A percentile compares a stretch with the other conserved stretches of the same genome.
These are phyloP conservation scores for Fulvia fulva DNA, from an alignment of 2,329 filamentous ascomycete species.

Conservation along the genomic window DNA sequence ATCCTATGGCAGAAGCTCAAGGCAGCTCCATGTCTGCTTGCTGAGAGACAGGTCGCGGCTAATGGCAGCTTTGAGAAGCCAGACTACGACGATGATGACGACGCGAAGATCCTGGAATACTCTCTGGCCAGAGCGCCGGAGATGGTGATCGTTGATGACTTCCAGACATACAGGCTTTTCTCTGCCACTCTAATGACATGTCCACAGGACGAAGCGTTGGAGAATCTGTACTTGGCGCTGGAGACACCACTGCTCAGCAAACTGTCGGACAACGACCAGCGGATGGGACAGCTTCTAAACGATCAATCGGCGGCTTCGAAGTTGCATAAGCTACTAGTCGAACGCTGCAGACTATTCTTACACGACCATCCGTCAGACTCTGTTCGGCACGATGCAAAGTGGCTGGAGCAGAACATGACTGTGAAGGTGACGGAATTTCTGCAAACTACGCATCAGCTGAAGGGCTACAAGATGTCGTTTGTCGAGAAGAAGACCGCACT, in stretches of 20 bases:
- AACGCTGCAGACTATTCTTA: conserved; percentile 84
- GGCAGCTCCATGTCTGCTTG: conserved; percentile 71
- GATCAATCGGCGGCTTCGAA: conserved; percentile 67
- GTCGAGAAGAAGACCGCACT: conserved; percentile 73
- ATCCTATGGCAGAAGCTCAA: conserved; percentile 73
- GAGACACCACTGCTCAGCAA: conserved; percentile 73
- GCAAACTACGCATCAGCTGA: conserved; percentile 70
- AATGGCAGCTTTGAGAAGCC: conserved; percentile 50
- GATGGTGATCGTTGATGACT: conserved; percentile 81
- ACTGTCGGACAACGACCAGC: conserved; percentile 73
- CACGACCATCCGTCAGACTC: conserved; percentile 73
- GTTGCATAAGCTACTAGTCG: conserved; percentile 76
- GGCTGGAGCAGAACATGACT: conserved; percentile 80
- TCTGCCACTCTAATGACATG: conserved; percentile 79
- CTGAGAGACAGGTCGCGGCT: conserved; percentile 67
- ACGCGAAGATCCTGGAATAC: conserved; percentile 64
- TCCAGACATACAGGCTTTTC: conserved; percentile 84
- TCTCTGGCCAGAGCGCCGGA: conserved; percentile 67
- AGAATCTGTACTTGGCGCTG: conserved; percentile 77
- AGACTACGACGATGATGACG: conserved; percentile 46
- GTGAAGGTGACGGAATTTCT: conserved; percentile 78
- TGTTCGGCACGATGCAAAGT: conserved; percentile 83
- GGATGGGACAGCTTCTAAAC: conserved; percentile 61
- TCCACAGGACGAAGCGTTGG: conserved; percentile 82
- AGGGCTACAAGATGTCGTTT: conserved; percentile 63